Base-by-base conservation (phyloP, 371 early-diverging fungal species). In the Polyrhizophydium stewartii region DNA sequence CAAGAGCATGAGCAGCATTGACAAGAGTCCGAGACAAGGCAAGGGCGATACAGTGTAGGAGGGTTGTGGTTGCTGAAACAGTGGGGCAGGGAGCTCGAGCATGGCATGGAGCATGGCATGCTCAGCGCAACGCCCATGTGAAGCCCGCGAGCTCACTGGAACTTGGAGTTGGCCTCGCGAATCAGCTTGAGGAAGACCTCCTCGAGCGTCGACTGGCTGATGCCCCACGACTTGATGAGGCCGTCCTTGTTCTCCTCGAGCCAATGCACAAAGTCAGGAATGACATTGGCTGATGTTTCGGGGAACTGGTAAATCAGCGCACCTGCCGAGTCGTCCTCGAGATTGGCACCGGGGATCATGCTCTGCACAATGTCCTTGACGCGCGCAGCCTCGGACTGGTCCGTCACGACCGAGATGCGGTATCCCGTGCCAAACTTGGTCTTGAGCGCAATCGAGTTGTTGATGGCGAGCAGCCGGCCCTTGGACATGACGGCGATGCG, bases 291-390 rank as follows among this genome's bases (percentile, higher is more conserved):
- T 10, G 62, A 59, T 12, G 71, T 35, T 1, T 79, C 59, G 1
- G 85, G 78, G 60, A 85, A 69, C 63, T 83, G 79, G 67, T 81
- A 85, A 17, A 83, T 62, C 30, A 85, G 62, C 7, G 85, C 77
- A 3, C 85, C 85, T 0, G 84, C 85, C 25, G 80, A 77, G 56
- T 84, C 82, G 62, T 85, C 85, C 61, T 83, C 80, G 37, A 85
- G 68, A 21, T 60, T 65, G 31, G 77, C 78, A 37, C 32, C 80
- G 17, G 83, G 80, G 3, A 83, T 70, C 59, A 58, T 56, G 1
- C 66, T 59, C 1, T 56, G 47, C 13, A 62, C 53, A 3, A 55
- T 22, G 2, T 65, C 59, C 70, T 61, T 79, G 74, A 66, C 47
- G 1, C 60, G 45, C 77, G 70, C 41, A 71, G 65, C 6, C 40